Evolutionary conservation across 1,284 basidiomycete species (phyloP), one percentile per base, ranked within the genome.

Genomic region (Heterobasidion annosum): DNA sequence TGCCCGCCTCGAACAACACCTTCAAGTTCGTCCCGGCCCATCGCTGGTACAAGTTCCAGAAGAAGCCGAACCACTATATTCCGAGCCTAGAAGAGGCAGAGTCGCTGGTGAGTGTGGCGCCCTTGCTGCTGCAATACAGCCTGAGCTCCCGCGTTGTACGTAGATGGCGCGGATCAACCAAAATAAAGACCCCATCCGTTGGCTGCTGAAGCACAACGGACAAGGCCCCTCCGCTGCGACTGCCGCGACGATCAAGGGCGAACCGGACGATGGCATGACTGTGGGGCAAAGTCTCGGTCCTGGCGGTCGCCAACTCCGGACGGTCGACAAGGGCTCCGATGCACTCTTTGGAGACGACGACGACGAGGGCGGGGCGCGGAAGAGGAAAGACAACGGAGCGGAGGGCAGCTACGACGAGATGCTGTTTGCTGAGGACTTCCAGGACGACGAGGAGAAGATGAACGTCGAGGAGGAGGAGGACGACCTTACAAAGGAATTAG

Each of bases 11-110:
- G 50, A 81, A 83, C 63, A 78, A 86, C 56, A 76, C 83, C 35
- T 93, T 93, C 76, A 85, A 88, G 65, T 92, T 93, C 68, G 84
- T 93, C 8, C 86, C 91, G 16, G 83, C 88, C 3, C 82, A 91
- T 66, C 78, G 91, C 49, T 93, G 88, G 86, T 94, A 93, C 74
- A 91, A 91, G 68, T 93, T 93, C 65, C 87, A 88, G 70, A 91
- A 89, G 73, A 85, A 83, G 62, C 78, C 87, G 47, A 84, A 83
- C 58, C 82, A 90, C 63, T 75, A 81, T 61, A 74, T 89, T 35
- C 82, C 87, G 46, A 79, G 78, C 51, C 64, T 80, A 44, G 82
- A 85, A 58, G 88, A 91, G 65, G 88, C 88, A 13, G 84, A 88
- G 64, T 75, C 79, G 48, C 73, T 91, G 65, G 90, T 91, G 69